Evolutionary conservation across 192 early-diverging fungal species (phyloP), one percentile per base, ranked within the genome.

Genomic region (Backusella tuberculispora): DNA sequence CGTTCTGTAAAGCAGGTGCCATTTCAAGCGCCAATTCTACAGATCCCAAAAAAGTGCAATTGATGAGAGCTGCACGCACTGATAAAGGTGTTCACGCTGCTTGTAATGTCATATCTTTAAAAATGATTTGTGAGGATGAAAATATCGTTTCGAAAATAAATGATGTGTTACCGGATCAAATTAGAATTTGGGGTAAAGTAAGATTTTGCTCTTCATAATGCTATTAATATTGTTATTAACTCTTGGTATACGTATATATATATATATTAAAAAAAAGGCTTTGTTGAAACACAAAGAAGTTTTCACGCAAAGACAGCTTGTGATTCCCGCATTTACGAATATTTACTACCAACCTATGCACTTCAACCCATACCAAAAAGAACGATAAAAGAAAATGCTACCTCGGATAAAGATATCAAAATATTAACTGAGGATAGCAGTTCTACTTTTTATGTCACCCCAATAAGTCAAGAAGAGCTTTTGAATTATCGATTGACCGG

Each of bases 31-130:
- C 93, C 21, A 99, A 99, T 69, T 89, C 95, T 3, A 86, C 87
- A 26, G 93, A 95, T 76, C 92, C 89, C 63, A 87, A 86, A 67
- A 94, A 94, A 77, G 84, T 96, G 67, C 85, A 91, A 67, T 90
- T 98, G 71, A 89, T 91, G 85, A 86, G 98, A 66, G 95, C 95
- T 13, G 98, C 98, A 7, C 88, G 98, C 46, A 99, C 98, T 2
- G 98, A 99, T 79, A 99, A 99, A 82, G 98, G 98, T 41, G 98
- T 99, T 3, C 98, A 99, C 76, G 98, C 98, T 34, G 93, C 93
- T 42, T 97, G 97, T 17, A 97, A 99, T 70, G 93, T 99, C 4
- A 90, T 95, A 17, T 96, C 96, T 6, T 74, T 95, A 41, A 99
- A 99, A 81, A 90, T 99, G 90, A 92, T 95, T 69, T 80, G 92